Base-by-base conservation (phyloP, 768 basidiomycete species). In the Auriculariales sp. region DNA sequence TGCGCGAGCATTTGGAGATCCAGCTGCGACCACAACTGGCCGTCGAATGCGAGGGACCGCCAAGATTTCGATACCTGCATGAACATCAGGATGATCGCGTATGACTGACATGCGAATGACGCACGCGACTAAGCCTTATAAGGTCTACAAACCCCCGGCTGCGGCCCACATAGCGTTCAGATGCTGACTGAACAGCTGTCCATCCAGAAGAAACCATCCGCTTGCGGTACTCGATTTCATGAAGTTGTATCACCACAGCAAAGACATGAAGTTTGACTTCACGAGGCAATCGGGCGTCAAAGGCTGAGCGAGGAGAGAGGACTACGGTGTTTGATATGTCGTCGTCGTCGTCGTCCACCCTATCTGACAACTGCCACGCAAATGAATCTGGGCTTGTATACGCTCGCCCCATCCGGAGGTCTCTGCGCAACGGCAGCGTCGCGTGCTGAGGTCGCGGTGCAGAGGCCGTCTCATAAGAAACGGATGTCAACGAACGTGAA, bases 1-100 rank as follows among this genome's bases (percentile, higher is more conserved):
- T 69, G 66, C 12, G 83, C 77, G 60, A 86, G 83, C 1, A 78
- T 63, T 17, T 62, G 71, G 29, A 90, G 68, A 59, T 85, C 73
- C 29, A 87, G 67, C 50, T 72, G 59, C 36, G 65, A 58, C 91
- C 91, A 93, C n/a, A 93, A 71, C 58, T 90, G 85, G 12, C 90
- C 90, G 61, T 94, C 91, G 56, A 81, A 78, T 24, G 81, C 78
- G 32, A 92, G 74, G 2, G 66, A 61, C 48, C 75, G 78, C 89
- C 90, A 94, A 9, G 69, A 58, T 59, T 75, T 83, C 27, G 83
- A 91, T 10, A 89, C 83, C 85, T 90, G 28, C 12, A 48, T 53
- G 54, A 46, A 49, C 28, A 50, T 48, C 47, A 53, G 50, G 0
- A 36, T 29, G 14, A 36, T 29, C 4, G 22, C 22, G 5, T 2